Conservation (phyloP, 2,329 filamentous ascomycete species). For the Madurella mycetomatis region DNA sequence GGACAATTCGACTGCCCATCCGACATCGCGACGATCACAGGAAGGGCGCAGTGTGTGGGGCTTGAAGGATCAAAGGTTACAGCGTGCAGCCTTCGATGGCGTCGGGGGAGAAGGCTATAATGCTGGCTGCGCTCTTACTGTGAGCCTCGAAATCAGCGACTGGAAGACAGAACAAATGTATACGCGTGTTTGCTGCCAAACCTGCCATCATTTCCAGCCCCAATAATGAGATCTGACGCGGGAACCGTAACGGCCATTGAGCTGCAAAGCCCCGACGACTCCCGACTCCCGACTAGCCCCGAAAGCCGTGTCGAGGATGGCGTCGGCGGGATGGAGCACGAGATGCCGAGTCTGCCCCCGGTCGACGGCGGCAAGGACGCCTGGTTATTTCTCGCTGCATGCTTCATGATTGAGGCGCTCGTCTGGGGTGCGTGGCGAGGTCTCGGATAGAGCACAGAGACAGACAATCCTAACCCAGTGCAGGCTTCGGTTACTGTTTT, state of each 20-base stretch:
- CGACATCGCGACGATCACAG: slow-evolving; percentile 1
- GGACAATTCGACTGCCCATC: not conserved
- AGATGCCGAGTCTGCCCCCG: slow-evolving; percentile 30
- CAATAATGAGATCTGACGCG: slow-evolving; percentile 1
- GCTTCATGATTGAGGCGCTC: slow-evolving; percentile 49
- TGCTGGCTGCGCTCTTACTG: too few species aligned
- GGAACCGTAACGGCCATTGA: slow-evolving; percentile 4
- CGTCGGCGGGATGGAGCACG: slow-evolving; percentile 7
- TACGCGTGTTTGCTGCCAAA: not conserved
- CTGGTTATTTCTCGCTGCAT: slow-evolving; percentile 44
- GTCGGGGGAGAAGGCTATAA: too few species aligned
- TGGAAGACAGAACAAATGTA: not conserved
- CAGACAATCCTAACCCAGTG: not conserved
- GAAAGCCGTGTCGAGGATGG: slow-evolving; percentile 9
- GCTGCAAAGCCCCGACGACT: slow-evolving; percentile 2
- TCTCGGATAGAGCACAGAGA: not conserved
- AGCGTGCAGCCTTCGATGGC: not conserved
- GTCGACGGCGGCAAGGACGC: slow-evolving; percentile 37
- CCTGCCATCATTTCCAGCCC: not conserved
- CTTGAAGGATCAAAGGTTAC: not conserved
- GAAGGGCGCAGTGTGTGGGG: slow-evolving; percentile 5
- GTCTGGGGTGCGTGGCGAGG: slow-evolving; percentile 44
- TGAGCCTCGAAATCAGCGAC: too few species aligned
- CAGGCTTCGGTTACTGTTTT: slow-evolving; percentile 64
- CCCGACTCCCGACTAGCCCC: slow-evolving; percentile 3